Base-by-base conservation (phyloP, 176 grass and related monocot genomes). In the Chloris gayana region DNA sequence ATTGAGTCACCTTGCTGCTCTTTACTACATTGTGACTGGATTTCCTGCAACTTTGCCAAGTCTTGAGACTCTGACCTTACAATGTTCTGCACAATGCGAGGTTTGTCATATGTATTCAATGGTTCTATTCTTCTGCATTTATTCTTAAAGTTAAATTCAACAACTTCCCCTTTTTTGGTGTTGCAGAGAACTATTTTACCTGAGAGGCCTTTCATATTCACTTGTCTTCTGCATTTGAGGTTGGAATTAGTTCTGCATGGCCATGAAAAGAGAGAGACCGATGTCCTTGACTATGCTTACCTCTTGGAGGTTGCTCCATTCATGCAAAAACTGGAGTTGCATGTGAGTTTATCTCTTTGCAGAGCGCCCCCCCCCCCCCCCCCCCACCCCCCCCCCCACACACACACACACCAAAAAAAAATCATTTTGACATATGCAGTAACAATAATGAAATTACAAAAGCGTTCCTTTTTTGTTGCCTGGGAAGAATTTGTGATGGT, bases 281-380 rank as follows among this genome's bases (percentile, higher is more conserved):
- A 67, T 67, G 64, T 39, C 34, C 33, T 67, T 67, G 34, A 39
- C 21, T 73, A n/a, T 74, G 71, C 49, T 37, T 37, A 74, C 22
- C 17, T 74, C 4, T 27, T 74, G 71, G 32, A 74, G 71, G 32
- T 74, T 3, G 49, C 30, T 35, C 71, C 71, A 24, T 74, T 74
- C 19, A 34, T 74, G 47, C 30, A 72, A 67, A 67, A 67, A 5
- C 6, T 67, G 64, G 64, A 67, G 64, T 17, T 67, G 19, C 34
- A n/a, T 39, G 64, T 67, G 35, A 67, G 64, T 67, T 67, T 35
- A 3, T 35, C 5, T 35, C 5, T 35, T 35, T 35, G 2, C 5
- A 35, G 2, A 2, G 34, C 3, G 5, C 3, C 34, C 34, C 34
- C 34, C 34, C 34, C 34, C 34, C 34, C 34, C 34, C 34, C 34